Conservation (phyloP, 169 alveolate genomes). For the Cryptosporidium sp. region DNA sequence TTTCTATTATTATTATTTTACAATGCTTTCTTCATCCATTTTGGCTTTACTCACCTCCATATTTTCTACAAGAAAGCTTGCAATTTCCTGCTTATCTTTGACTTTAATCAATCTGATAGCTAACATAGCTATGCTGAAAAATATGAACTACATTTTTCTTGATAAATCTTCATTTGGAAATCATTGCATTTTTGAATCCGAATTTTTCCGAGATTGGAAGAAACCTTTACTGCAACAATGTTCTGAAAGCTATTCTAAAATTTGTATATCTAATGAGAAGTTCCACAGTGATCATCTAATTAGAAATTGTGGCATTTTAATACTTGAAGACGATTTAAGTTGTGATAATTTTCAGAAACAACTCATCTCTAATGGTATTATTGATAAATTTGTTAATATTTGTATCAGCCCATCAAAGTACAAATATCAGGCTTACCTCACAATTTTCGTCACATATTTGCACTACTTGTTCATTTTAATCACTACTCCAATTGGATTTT, state of each 20-base stretch:
- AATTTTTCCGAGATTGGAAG: constrained; percentile 31
- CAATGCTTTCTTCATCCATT: constrained; percentile 18
- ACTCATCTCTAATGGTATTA: not conserved
- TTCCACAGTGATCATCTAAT: constrained; percentile 12
- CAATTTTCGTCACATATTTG: not conserved
- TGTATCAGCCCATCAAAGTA: constrained; percentile 12
- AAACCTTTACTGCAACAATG: constrained; percentile 41
- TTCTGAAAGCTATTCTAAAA: constrained; percentile 15
- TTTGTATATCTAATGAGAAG: constrained; percentile 32
- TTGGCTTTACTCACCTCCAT: constrained; percentile 17
- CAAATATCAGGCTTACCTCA: not conserved
- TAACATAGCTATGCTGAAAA: not conserved
- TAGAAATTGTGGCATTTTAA: constrained; percentile 14
- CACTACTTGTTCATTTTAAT: constrained; percentile 46
- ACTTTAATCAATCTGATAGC: constrained; percentile 21
- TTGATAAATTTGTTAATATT: constrained; percentile 15
- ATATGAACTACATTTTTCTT: not conserved
- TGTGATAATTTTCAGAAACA: constrained; percentile 14
- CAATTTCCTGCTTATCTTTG: constrained; percentile 39
- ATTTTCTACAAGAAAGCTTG: constrained; percentile 34
- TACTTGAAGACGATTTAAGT: constrained; percentile 1
- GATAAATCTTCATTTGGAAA: constrained; percentile 34
- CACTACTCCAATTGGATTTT: constrained; percentile 41
- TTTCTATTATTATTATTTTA: constrained; percentile 13
- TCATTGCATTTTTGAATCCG: constrained; percentile 33